A percentile compares a stretch with the other conserved stretches of the same genome.
phyloP scores from a whole-genome alignment of 345 rosid genomes.

The Cochlearia excelsa region DNA sequence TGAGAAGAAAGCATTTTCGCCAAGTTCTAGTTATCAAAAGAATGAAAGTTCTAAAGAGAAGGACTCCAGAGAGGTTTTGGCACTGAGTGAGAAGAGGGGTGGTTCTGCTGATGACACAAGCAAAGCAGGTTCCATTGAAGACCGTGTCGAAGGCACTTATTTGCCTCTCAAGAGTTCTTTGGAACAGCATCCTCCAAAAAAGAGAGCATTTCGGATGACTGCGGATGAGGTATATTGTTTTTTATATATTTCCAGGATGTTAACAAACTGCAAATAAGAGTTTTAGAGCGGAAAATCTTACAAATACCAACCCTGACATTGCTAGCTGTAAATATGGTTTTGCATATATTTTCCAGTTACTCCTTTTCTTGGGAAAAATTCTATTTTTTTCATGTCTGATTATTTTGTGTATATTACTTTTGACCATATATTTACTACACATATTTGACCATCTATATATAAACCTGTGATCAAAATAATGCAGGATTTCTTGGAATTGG shows the following conservation, averaged over 20 bases:
- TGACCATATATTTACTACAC: conserved; percentile 3
- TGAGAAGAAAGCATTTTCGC: conserved; percentile 38
- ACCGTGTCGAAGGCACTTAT: conserved; percentile 34
- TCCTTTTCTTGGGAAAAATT: not conserved
- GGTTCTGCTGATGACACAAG: conserved; percentile 37
- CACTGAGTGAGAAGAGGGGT: conserved; percentile 35
- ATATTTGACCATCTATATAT: conserved; percentile 18
- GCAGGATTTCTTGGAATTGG: conserved; percentile 77
- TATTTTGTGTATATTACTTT: conserved; percentile 9
- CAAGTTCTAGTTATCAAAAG: conserved; percentile 39
- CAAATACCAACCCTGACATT: conserved; percentile 2
- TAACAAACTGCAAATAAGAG: conserved; percentile 3
- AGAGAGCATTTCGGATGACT: conserved; percentile 66
- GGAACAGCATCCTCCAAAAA: conserved; percentile 38
- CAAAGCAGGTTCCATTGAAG: conserved; percentile 30
- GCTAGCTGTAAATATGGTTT: conserved; percentile 7
- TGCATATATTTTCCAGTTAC: not conserved
- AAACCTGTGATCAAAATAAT: conserved; percentile 11
- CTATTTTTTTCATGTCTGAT: not conserved
- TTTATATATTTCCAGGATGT: conserved; percentile 3
- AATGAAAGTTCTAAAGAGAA: conserved; percentile 40
- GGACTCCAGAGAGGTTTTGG: conserved; percentile 35
- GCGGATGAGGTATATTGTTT: conserved; percentile 65
- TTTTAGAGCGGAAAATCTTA: not conserved
- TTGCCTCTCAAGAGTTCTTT: conserved; percentile 36